Percentiles rank a stretch among this genome's conserved stretches.
Evolutionary conservation across 306 rosid genomes (phyloP).

Genomic region (Cucurbita argyrosperma): DNA sequence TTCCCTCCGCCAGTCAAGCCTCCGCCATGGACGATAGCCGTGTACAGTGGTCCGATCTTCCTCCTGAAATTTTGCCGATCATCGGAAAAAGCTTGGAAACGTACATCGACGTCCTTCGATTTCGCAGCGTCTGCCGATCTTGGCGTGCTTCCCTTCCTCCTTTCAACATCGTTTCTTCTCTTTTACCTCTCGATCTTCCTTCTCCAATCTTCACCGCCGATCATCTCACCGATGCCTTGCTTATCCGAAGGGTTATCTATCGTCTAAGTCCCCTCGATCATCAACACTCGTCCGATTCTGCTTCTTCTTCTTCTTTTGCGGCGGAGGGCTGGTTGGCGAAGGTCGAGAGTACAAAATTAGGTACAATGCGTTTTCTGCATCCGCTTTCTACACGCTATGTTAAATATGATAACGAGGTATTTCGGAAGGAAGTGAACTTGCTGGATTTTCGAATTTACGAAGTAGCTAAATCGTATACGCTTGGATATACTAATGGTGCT

Average conservation of each 20-base stretch:
- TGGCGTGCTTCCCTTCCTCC: neutral
- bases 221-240: neutral
- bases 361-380: neutral
- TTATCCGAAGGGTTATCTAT: conserved; percentile 6
- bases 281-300: no score
- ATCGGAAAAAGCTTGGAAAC: neutral
- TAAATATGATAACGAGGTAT: neutral
- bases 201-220: neutral
- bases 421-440: neutral
- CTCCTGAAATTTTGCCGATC: neutral
- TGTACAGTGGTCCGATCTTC: neutral
- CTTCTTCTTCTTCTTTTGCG: neutral
- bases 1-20: no score
- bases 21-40: no score
- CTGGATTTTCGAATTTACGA: conserved; percentile 10
- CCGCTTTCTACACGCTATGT: neutral
- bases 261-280: neutral
- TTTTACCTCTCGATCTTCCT: conserved; percentile 8
- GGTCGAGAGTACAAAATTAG: conserved; percentile 9
- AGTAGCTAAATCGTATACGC: conserved; percentile 6
- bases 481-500: neutral
- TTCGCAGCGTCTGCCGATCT: neutral
- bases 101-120: neutral
- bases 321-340: conserved; percentile 8
- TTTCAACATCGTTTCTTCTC: neutral